Conservation (phyloP, 768 basidiomycete genomes). For the Xerocomellus amylosporus region DNA sequence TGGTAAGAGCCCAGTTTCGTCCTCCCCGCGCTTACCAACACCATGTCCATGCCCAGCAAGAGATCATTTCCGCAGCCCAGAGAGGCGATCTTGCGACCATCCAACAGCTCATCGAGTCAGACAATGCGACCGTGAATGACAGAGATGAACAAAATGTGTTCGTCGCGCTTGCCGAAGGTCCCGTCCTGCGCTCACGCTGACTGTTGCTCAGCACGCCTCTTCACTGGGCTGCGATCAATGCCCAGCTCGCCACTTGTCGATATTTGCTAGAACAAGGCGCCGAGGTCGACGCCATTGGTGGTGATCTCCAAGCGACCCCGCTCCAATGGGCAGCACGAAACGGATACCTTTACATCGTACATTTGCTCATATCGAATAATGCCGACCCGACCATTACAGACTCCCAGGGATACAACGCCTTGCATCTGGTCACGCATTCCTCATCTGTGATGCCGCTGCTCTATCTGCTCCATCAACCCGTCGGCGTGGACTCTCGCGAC, state of each 20-base stretch:
- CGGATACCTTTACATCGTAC: conserved; percentile 94
- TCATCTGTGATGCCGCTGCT: conserved; percentile 92
- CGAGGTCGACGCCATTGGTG: conserved; percentile 91
- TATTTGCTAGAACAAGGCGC: conserved; percentile 90
- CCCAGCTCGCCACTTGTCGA: conserved; percentile 84
- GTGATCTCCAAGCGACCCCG: conserved; percentile 91
- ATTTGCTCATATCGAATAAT: conserved; percentile 82
- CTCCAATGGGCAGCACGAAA: conserved; percentile 98
- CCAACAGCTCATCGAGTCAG: conserved; percentile 65
- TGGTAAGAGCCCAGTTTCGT: conserved; percentile 15
- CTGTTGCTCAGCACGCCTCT: conserved; percentile 59
- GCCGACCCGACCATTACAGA: conserved; percentile 92
- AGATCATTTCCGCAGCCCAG: conserved; percentile 84
- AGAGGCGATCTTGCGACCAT: conserved; percentile 74
- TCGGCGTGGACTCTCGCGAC: conserved; percentile 88
- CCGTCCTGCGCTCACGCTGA: conserved; percentile 5
- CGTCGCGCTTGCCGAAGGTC: conserved; percentile 6
- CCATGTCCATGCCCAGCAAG: conserved; percentile 32
- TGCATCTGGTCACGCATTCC: conserved; percentile 94
- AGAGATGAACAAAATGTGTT: conserved; percentile 84
- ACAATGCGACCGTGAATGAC: conserved; percentile 68
- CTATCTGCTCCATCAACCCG: conserved; percentile 89
- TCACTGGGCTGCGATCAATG: conserved; percentile 98
- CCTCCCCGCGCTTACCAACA: conserved; percentile 1
- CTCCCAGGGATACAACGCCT: conserved; percentile 92